These are phyloP conservation scores for Nicotiana benthamiana DNA, from an alignment of 257 asterid genomes.

Conservation along the genomic window DNA sequence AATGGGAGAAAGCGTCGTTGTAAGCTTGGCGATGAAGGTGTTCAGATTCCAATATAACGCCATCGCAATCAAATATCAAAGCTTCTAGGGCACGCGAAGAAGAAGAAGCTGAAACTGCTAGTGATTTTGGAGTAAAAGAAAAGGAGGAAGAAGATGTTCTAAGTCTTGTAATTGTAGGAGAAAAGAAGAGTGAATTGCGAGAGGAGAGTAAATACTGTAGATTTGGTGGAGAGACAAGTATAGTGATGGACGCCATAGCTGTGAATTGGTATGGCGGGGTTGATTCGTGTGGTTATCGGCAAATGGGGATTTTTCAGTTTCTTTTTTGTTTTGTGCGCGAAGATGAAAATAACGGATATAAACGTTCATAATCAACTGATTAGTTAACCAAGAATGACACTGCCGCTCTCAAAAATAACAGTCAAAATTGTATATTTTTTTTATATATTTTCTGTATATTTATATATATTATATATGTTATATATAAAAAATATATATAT, in stretches of 20 bases:
- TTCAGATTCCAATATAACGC: slow-evolving; percentile 86
- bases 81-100: slow-evolving; percentile 54
- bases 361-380: too few relatives aligned
- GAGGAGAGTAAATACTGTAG: slow-evolving; percentile 24
- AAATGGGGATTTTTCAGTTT: not conserved
- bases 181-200: slow-evolving; percentile 27
- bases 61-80: slow-evolving; percentile 85
- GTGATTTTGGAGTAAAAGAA: slow-evolving; percentile 18
- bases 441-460: too few relatives aligned
- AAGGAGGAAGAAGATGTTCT: not conserved
- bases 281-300: not conserved
- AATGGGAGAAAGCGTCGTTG: slow-evolving; percentile 79
- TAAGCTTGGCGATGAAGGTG: slow-evolving; percentile 96
- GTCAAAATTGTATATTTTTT: too few relatives aligned
- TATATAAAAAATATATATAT: too few relatives aligned
- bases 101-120: slow-evolving; percentile 34
- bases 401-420: too few relatives aligned
- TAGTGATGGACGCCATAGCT: slow-evolving; percentile 58
- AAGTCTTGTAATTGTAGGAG: slow-evolving; percentile 17
- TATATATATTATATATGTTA: too few relatives aligned
- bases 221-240: slow-evolving; percentile 37
- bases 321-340: not conserved
- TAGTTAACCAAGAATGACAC: too few relatives aligned
- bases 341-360: too few relatives aligned
- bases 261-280: not conserved